Evolutionary conservation across 441 rosid genomes (phyloP), one percentile per base, ranked within the genome.

Genomic region (Dalechampia spathulata): DNA sequence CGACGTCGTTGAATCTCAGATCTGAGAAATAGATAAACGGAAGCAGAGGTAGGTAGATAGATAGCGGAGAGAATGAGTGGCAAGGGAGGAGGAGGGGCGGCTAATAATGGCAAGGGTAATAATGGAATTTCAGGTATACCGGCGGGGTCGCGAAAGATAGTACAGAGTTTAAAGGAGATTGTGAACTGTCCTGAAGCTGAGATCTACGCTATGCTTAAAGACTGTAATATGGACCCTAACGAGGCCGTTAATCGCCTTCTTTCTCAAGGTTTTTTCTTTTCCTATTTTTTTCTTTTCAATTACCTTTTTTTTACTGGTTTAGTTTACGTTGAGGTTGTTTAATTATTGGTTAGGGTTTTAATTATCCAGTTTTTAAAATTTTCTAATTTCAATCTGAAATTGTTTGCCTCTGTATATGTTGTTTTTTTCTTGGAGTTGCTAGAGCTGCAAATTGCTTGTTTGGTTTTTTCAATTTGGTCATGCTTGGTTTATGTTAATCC

Each of bases 211-310:
- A 83, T 77, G 75, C 99, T 92, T 58, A 86, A 83, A 77, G 99
- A 92, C 52, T 92, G 97, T 72, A 82, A 82, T 68, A 89, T 93
- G 99, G 99, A 93, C 90, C 99, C 99, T 60, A 85, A 93, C 76
- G 99, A 93, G 71, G 75, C 97, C 63, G 99, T 87, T 60, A 86
- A 74, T 76, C 96, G 99, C 70, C 96, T 89, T 63, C 96, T 93
- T 64, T 43, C 82, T 58, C 97, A 87, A 93, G 99, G 99, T 82
- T 8, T 30, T 30, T n/a, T n/a, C n/a, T n/a, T n/a, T n/a, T n/a
- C n/a, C n/a, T n/a, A n/a, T n/a, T n/a, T n/a, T n/a, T 30, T 30
- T 47, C 49, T 19, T 8, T 37, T 13, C 22, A 27, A 5, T 23
- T 2, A 1, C 12, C n/a, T 49, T 9, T 28, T 2, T 3, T 8